Base-by-base conservation (phyloP, 805 yeast species). In the Cyberlindnera japonica region DNA sequence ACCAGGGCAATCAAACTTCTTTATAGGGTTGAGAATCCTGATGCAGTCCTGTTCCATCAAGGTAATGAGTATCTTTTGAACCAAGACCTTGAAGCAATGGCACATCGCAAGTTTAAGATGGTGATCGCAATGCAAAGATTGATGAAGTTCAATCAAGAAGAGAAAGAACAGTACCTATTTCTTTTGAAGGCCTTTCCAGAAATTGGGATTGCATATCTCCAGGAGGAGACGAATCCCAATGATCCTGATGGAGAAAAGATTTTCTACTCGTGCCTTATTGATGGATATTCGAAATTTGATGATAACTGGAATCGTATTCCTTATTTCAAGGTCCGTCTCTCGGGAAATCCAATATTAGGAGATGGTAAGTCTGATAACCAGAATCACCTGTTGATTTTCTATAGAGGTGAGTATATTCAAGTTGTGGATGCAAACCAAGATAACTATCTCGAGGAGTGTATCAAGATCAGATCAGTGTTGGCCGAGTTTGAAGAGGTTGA, bases 281-380 rank as follows among this genome's bases (percentile, higher is more conserved):
- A 77, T 53, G 83, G 81, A 0, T 73, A 66, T 52, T 74, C 83
- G 31, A 69, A 68, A 25, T 67, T 76, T 39, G 65, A 71, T 40
- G 72, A 71, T 55, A 74, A 71, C 51, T 78, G 81, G 26, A 66
- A 77, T 33, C 69, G 89, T 44, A 70, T 71, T 30, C 90, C 85
- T 21, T 69, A 65, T 40, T 79, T 69, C 61, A 75, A 82, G 47
- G 69, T 91, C n/a, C 77, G 74, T 53, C 70, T 91, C 12, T 84
- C 96, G 3, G 98, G 98, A 13, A 83, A 91, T 63, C 98, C 98
- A 11, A 91, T 91, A 38, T 67, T 90, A 33, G 98, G 98, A 20
- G 98, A 91, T 63, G 98, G 98, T 25, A 91, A 91, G 60, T 82
- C 96, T 13, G 98, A 91, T 60, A 91, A 91, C 60, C 98, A 91